phyloP scores from a whole-genome alignment of 2,329 filamentous ascomycete species.

The Malbranchea cinnamomea region DNA sequence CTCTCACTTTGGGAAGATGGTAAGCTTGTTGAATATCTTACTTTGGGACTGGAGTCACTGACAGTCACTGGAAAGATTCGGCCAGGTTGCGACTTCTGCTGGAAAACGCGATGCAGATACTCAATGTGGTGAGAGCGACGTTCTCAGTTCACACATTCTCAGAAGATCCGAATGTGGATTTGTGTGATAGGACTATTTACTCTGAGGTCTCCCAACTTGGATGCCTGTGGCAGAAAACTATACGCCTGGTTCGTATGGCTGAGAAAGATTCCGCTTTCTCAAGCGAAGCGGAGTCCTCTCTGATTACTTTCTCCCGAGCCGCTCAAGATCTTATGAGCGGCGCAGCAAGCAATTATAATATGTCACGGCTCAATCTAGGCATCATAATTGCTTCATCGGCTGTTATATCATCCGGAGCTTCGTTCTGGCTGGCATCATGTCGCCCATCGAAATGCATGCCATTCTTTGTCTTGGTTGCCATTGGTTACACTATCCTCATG shows the following conservation, averaged over 20 bases:
- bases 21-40: conserved; percentile 23
- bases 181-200: conserved; percentile 13
- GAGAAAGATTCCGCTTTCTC: conserved; percentile 5
- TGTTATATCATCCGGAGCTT: conserved; percentile 26
- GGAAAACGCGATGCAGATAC: conserved; percentile 67
- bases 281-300: conserved; percentile 14
- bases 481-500: conserved; percentile 74
- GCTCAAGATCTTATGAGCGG: conserved; percentile 73
- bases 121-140: conserved; percentile 59
- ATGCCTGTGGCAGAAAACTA: conserved; percentile 48
- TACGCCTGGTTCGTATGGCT: conserved; percentile 12
- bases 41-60: conserved; percentile 10
- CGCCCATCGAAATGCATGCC: conserved; percentile 16
- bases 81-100: conserved; percentile 55
- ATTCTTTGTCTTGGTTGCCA: conserved; percentile 36
- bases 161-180: conserved; percentile 9
- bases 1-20: conserved; percentile 58
- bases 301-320: conserved; percentile 46
- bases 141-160: conserved; percentile 44
- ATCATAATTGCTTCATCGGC: conserved; percentile 27
- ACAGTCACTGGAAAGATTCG: conserved; percentile 18
- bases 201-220: conserved; percentile 42
- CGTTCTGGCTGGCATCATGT: conserved; percentile 15
- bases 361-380: conserved; percentile 33
- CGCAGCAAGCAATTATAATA: conserved; percentile 84